These are phyloP conservation scores for Neonothopanus nambi DNA, from an alignment of 1,284 basidiomycete genomes.

Conservation along the genomic window DNA sequence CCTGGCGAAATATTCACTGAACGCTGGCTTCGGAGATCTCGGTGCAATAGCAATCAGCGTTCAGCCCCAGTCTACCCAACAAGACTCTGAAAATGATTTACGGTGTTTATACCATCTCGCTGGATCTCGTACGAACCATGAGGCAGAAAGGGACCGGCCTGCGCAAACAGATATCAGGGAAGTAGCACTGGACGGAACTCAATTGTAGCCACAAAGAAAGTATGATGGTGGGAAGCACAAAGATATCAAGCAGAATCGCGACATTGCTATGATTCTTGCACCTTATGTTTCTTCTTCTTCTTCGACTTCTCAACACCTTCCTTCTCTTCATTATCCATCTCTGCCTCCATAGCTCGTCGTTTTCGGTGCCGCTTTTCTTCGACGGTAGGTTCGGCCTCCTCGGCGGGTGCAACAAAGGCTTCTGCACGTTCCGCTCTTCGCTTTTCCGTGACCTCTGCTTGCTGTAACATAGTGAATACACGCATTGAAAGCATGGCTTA, in stretches of 20 bases:
- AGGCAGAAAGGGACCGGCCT: no score
- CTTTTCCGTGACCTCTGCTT: conserved; percentile 71
- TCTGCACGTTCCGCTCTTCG: conserved; percentile 78
- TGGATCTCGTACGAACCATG: no score
- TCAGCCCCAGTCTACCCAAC: no score
- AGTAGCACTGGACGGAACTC: no score
- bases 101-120: no score
- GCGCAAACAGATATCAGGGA: no score
- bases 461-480: conserved; percentile 45
- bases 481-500: neutral
- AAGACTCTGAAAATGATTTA: no score
- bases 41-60: no score
- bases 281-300: conserved; percentile 21
- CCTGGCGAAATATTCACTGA: neutral
- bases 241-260: no score
- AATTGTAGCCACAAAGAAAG: no score
- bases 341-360: conserved; percentile 32
- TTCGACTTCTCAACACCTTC: conserved; percentile 19
- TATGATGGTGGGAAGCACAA: no score
- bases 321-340: conserved; percentile 16
- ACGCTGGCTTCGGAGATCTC: no score
- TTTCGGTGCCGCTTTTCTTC: conserved; percentile 77
- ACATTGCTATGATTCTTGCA: neutral
- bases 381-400: conserved; percentile 68
- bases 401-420: conserved; percentile 81